These are phyloP conservation scores for Plasmodium vinckei DNA, from an alignment of 169 alveolate genomes.

Conservation along the genomic window DNA sequence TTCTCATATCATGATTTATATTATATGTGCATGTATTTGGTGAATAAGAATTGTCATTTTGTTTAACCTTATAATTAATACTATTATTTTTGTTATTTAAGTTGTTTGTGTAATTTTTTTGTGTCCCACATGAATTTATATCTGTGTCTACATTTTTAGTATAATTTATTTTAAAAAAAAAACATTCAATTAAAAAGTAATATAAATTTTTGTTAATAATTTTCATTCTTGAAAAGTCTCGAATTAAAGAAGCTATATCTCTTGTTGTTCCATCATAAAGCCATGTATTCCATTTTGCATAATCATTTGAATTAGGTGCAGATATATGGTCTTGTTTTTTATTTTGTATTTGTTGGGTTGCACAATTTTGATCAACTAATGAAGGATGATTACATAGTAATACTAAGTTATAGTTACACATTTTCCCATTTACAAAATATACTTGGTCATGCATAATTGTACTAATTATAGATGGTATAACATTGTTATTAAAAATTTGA, in stretches of 20 bases:
- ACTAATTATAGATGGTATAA: constrained; percentile 4
- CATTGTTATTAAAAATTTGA: background rate
- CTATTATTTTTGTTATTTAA: no score
- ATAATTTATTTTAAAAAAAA: constrained; percentile 25
- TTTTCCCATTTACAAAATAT: constrained; percentile 1
- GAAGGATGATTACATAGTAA: background rate
- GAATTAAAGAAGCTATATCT: constrained; percentile 41
- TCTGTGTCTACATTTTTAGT: background rate
- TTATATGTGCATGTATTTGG: no score
- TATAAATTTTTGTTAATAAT: constrained; percentile 23
- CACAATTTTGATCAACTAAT: background rate
- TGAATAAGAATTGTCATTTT: no score
- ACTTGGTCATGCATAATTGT: constrained; percentile 11
- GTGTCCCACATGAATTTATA: no score
- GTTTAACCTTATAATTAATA: no score
- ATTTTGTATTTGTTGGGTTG: no score
- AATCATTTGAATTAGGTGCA: background rate
- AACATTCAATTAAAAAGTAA: constrained; percentile 18
- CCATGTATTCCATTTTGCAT: constrained; percentile 23
- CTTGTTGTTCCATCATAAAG: constrained; percentile 14
- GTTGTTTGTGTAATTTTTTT: no score
- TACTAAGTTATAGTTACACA: background rate
- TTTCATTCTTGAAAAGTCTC: constrained; percentile 51
- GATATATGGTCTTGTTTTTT: background rate
- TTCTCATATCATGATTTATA: constrained; percentile 18